Percentiles rank a stretch among this genome's conserved stretches.
Conservation (phyloP, 129 eudicot species). For the Saussurea involucrata region DNA sequence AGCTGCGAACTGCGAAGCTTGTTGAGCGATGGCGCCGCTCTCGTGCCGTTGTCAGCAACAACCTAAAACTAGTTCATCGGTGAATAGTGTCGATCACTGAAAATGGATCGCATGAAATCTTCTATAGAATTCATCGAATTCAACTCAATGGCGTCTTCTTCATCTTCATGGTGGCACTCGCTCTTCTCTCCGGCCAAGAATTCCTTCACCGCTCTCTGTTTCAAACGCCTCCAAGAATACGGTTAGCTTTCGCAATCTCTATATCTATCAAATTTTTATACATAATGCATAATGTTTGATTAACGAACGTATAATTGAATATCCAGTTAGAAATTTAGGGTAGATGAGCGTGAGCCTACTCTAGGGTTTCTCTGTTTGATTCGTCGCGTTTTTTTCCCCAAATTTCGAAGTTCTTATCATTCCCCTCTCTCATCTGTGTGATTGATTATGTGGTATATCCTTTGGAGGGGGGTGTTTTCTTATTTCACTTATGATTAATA, state of each 20-base stretch:
- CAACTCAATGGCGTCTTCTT: slow-evolving; percentile 30
- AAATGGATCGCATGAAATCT: slow-evolving; percentile 2
- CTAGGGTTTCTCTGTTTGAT: slow-evolving; percentile 10
- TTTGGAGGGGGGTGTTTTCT: no score
- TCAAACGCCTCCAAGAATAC: slow-evolving; percentile 49
- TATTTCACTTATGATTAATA: no score
- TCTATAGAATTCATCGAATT: neutral
- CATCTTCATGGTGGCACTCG: slow-evolving; percentile 52
- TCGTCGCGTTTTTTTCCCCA: neutral
- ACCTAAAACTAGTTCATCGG: neutral
- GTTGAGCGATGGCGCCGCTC: slow-evolving; percentile 4
- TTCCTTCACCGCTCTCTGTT: slow-evolving; percentile 19
- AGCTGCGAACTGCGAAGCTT: no score
- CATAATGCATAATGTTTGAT: neutral
- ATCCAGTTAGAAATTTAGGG: slow-evolving; percentile 10
- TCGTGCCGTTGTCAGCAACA: neutral
- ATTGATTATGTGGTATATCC: neutral
- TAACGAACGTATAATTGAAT: neutral
- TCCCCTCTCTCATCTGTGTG: neutral
- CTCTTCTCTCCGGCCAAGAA: slow-evolving; percentile 41
- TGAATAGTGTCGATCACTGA: neutral
- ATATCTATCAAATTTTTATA: neutral
- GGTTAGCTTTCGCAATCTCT: slow-evolving; percentile 22
- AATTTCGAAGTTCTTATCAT: neutral
- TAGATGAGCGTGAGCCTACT: neutral